These are phyloP conservation scores for Debaryomycetaceae sp. DNA, from an alignment of 1,139 yeast species.

Conservation along the genomic window DNA sequence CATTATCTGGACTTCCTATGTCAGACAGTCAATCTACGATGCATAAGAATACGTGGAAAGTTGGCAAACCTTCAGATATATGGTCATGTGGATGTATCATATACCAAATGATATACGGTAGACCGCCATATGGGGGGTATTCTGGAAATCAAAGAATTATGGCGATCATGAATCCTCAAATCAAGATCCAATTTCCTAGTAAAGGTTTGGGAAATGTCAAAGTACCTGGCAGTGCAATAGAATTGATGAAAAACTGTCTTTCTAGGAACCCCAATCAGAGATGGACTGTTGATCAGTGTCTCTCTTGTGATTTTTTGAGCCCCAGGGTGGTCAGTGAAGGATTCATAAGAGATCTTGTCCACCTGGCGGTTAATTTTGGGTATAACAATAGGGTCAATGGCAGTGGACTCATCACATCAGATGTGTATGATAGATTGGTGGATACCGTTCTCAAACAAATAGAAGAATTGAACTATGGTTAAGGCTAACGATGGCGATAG, in stretches of 20 bases:
- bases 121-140: slow-evolving; percentile 83
- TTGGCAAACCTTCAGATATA: slow-evolving; percentile 93
- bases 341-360: slow-evolving; percentile 68
- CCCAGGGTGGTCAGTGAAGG: slow-evolving; percentile 72
- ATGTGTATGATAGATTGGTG: slow-evolving; percentile 41
- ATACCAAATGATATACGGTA: slow-evolving; percentile 93
- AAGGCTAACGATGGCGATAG: slow-evolving; percentile 1
- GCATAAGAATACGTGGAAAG: slow-evolving; percentile 65
- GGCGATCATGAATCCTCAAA: slow-evolving; percentile 85
- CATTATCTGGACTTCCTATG: slow-evolving; percentile 23
- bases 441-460: slow-evolving; percentile 41
- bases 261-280: slow-evolving; percentile 69
- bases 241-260: slow-evolving; percentile 71
- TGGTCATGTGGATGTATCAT: slow-evolving; percentile 98
- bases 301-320: slow-evolving; percentile 56
- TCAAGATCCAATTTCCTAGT: slow-evolving; percentile 68
- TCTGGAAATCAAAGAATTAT: slow-evolving; percentile 75
- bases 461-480: slow-evolving; percentile 35
- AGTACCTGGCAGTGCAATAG: slow-evolving; percentile 70
- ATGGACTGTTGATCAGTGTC: slow-evolving; percentile 60
- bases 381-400: slow-evolving; percentile 35
- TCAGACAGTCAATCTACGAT: slow-evolving; percentile 17
- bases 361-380: slow-evolving; percentile 74
- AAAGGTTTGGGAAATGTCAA: slow-evolving; percentile 58
- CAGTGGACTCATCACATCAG: slow-evolving; percentile 33